A percentile compares a stretch with the other conserved stretches of the same genome.
Conservation (phyloP, 805 yeast species). For the Pichia eremophila region DNA sequence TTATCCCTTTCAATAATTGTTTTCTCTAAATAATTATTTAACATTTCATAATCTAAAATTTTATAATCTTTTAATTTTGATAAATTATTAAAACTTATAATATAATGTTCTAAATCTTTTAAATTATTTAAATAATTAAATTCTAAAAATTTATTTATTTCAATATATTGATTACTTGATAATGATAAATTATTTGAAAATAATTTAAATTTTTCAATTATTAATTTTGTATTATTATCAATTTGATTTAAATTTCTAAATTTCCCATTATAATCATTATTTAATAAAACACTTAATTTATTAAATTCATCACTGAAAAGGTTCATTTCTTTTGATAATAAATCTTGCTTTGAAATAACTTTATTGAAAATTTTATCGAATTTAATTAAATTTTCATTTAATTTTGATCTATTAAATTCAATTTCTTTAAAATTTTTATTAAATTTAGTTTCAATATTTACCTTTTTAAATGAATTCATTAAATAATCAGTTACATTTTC, state of each 20-base stretch:
- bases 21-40: slow-evolving; percentile 67
- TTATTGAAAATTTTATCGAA: slow-evolving; percentile 72
- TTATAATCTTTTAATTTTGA: slow-evolving; percentile 84
- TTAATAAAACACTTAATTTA: slow-evolving; percentile 41
- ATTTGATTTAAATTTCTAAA: slow-evolving; percentile 15
- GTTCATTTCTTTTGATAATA: slow-evolving; percentile 62
- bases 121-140: slow-evolving; percentile 73
- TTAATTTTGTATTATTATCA: slow-evolving; percentile 15
- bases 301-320: slow-evolving; percentile 62
- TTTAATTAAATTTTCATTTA: slow-evolving; percentile 73
- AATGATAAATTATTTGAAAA: slow-evolving; percentile 33
- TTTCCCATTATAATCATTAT: slow-evolving; percentile 26
- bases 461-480: slow-evolving; percentile 87
- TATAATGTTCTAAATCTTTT: slow-evolving; percentile 80
- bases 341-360: slow-evolving; percentile 62
- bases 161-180: slow-evolving; percentile 20
- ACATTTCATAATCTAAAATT: slow-evolving; percentile 81
- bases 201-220: slow-evolving; percentile 25
- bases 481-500: slow-evolving; percentile 87
- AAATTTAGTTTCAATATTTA: slow-evolving; percentile 41
- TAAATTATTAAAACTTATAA: slow-evolving; percentile 52
- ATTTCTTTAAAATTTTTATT: slow-evolving; percentile 76
- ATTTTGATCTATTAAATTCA: slow-evolving; percentile 68
- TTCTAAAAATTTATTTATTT: slow-evolving; percentile 45
- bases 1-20: slow-evolving; percentile 52